A percentile compares a stretch with the other conserved stretches of the same genome.
Evolutionary conservation across 495 filamentous ascomycete genomes (phyloP).

Genomic region (Neurospora discreta): DNA sequence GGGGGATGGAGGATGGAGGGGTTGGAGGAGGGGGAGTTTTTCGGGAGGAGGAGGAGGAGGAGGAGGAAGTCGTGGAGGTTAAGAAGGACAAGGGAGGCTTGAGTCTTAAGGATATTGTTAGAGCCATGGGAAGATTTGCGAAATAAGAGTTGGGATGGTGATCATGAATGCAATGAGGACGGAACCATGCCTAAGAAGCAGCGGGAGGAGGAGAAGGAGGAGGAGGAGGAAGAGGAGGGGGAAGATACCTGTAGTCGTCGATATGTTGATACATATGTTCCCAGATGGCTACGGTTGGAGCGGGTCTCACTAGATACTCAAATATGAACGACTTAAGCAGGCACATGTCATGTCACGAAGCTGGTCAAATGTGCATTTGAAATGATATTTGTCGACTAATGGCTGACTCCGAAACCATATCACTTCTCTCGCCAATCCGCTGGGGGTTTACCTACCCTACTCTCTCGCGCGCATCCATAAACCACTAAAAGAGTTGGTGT

Average conservation of each 20-base stretch:
- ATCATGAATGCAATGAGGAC: too few relatives aligned
- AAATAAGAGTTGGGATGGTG: too few relatives aligned
- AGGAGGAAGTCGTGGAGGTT: too few relatives aligned
- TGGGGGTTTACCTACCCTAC: not conserved
- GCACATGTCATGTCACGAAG: not conserved
- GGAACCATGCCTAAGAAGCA: too few relatives aligned
- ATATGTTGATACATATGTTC: not conserved
- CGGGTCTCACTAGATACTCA: not conserved
- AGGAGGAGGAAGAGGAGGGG: not conserved
- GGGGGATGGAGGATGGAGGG: not conserved
- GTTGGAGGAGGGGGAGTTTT: not conserved
- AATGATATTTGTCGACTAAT: not conserved
- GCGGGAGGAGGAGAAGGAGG: not conserved
- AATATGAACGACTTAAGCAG: not conserved
- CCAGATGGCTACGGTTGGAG: not conserved
- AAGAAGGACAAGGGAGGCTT: too few relatives aligned
- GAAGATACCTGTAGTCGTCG: not conserved
- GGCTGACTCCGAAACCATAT: not conserved
- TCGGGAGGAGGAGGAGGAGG: not conserved
- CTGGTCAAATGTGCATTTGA: not conserved
- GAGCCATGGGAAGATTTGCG: too few relatives aligned
- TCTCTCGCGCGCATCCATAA: not conserved
- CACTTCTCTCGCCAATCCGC: not conserved
- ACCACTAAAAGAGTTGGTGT: not conserved
- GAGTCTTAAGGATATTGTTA: too few relatives aligned